phyloP scores from a whole-genome alignment of 371 early-diverging fungal genomes.

The Massospora cicadina region DNA sequence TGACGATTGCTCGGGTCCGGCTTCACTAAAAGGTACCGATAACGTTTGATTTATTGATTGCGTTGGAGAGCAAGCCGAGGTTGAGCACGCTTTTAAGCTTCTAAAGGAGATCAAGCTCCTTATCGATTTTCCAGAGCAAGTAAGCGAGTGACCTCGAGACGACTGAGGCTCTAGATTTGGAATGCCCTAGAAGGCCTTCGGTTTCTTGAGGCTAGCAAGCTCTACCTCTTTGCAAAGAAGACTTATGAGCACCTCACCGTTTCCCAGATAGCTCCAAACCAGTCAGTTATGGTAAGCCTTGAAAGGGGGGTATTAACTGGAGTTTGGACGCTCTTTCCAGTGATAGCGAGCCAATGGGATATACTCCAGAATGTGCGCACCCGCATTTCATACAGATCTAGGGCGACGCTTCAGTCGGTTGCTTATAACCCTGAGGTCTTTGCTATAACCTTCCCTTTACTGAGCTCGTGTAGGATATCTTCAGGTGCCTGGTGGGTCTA shows the following conservation, averaged over 20 bases:
- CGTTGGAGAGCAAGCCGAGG: too few relatives aligned
- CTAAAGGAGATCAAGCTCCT: neutral
- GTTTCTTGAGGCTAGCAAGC: neutral
- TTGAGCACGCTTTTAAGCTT: neutral
- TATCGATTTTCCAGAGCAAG: neutral
- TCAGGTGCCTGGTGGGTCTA: neutral
- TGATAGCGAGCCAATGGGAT: neutral
- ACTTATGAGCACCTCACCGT: neutral
- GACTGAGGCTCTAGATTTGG: neutral
- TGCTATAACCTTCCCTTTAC: neutral
- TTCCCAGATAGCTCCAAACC: neutral
- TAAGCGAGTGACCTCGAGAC: neutral
- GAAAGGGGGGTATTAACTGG: too few relatives aligned
- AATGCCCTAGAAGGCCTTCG: neutral
- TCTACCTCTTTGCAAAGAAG: neutral
- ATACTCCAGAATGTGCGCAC: neutral
- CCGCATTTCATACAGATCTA: neutral
- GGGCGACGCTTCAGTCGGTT: neutral
- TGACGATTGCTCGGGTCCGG: too few relatives aligned
- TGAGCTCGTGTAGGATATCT: neutral
- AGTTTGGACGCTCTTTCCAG: neutral
- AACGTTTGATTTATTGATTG: too few relatives aligned
- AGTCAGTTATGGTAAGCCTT: too few relatives aligned
- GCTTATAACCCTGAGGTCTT: neutral
- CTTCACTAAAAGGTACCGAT: too few relatives aligned